Evolutionary conservation across 495 filamentous ascomycete genomes (phyloP).

Genomic region (Aspergillus avenaceus): DNA sequence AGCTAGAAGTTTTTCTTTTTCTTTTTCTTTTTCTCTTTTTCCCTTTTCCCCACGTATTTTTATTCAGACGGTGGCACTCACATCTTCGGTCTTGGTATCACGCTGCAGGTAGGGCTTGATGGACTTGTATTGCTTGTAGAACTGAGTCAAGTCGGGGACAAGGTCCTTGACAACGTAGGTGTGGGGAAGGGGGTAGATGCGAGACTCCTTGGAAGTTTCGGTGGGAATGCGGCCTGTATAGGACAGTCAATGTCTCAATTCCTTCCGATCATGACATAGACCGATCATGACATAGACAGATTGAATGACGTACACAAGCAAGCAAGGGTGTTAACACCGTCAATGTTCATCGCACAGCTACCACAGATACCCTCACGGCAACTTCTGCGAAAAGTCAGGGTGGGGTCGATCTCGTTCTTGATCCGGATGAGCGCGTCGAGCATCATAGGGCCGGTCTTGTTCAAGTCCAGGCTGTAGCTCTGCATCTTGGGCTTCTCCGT

Average conservation of each 20-base stretch:
- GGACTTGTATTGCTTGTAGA: constrained; percentile 99
- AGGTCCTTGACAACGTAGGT: constrained; percentile 99
- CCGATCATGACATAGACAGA: not conserved
- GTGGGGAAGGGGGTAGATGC: constrained; percentile 98
- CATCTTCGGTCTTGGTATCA: constrained; percentile 70
- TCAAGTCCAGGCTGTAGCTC: constrained; percentile 86
- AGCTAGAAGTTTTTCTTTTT: too few relatives aligned
- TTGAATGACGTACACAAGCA: constrained; percentile 79
- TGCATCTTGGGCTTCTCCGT: constrained; percentile 93
- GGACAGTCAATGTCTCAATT: not conserved
- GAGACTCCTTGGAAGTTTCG: constrained; percentile 71
- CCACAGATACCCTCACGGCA: constrained; percentile 98
- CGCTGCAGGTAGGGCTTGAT: constrained; percentile 98
- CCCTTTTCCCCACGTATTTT: too few relatives aligned
- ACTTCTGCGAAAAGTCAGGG: constrained; percentile 88
- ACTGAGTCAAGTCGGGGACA: constrained; percentile 92
- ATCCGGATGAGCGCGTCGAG: constrained; percentile 93
- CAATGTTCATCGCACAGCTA: constrained; percentile 99
- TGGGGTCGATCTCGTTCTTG: constrained; percentile 98
- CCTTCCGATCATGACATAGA: not conserved
- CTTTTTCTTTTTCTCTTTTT: too few relatives aligned
- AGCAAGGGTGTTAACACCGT: constrained; percentile 92
- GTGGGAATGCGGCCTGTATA: constrained; percentile 83
- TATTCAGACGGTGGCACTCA: constrained; percentile 38
- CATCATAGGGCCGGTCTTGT: constrained; percentile 98